Percentiles rank a stretch among this genome's conserved stretches.
phyloP scores from a whole-genome alignment of 2,329 filamentous ascomycete species.

The Biscogniauxia sp. region DNA sequence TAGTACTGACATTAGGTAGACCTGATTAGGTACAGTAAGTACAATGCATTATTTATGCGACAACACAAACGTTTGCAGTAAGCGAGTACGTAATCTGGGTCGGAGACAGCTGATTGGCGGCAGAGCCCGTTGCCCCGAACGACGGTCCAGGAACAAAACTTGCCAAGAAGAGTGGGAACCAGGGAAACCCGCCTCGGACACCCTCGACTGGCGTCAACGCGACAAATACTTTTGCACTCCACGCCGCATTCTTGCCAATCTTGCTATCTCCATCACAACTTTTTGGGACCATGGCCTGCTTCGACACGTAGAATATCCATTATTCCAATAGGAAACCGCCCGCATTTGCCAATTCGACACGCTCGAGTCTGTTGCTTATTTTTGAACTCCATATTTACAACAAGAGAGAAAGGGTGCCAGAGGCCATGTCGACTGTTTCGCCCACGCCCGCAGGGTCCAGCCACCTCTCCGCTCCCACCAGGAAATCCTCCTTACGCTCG shows the following conservation, averaged over 20 bases:
- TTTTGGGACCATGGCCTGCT: conserved; percentile 37
- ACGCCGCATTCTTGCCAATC: conserved; percentile 37
- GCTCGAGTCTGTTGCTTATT: conserved; percentile 13
- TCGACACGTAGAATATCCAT: conserved; percentile 41
- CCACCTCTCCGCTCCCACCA: conserved; percentile 43
- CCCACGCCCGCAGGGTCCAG: conserved; percentile 50
- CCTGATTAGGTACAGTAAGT: not conserved
- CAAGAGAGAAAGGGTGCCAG: not conserved
- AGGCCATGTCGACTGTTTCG: conserved; percentile 27
- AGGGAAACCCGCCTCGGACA: conserved; percentile 10
- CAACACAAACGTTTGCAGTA: not conserved
- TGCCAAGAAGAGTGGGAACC: conserved; percentile 22
- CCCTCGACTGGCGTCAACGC: conserved; percentile 21
- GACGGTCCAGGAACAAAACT: conserved; percentile 22
- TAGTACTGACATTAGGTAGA: not conserved
- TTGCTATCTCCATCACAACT: conserved; percentile 31
- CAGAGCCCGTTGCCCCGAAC: conserved; percentile 26
- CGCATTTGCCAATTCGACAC: conserved; percentile 24
- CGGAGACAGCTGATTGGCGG: conserved; percentile 14
- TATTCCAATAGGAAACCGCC: conserved; percentile 31
- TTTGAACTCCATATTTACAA: conserved; percentile 14
- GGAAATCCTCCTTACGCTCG: conserved; percentile 57
- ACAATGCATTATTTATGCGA: not conserved
- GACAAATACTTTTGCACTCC: conserved; percentile 30
- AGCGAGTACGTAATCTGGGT: conserved; percentile 4